These are phyloP conservation scores for Neonectria coccinea DNA, from an alignment of 2,329 filamentous ascomycete genomes.

Conservation along the genomic window DNA sequence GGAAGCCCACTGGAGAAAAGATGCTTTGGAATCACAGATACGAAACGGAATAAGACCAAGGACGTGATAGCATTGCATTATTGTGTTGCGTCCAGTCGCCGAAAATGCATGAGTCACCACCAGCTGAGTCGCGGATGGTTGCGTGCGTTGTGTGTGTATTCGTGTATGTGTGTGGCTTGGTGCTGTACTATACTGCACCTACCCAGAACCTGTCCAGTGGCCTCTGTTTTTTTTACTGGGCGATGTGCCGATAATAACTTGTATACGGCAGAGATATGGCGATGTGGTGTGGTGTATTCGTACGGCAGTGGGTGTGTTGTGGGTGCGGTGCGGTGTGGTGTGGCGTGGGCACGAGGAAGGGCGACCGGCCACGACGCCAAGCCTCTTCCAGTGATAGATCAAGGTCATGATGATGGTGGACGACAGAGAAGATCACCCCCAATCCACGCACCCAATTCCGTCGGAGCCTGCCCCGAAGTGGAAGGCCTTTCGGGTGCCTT, in stretches of 20 bases:
- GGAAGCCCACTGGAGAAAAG: conserved; percentile 1
- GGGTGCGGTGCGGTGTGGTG: background rate
- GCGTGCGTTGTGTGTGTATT: background rate
- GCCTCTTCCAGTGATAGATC: conserved; percentile 2
- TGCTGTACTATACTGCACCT: background rate
- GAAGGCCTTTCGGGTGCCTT: conserved; percentile 30
- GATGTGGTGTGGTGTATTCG: background rate
- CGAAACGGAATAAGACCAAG: background rate
- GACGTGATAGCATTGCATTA: conserved; percentile 3
- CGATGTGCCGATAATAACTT: background rate
- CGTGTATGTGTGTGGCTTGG: background rate
- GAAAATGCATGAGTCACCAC: conserved; percentile 4
- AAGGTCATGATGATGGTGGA: conserved; percentile 17
- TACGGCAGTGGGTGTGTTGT: background rate
- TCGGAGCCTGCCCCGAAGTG: conserved; percentile 19
- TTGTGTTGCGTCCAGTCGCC: background rate
- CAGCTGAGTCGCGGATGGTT: background rate
- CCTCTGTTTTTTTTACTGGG: background rate
- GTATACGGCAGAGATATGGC: background rate
- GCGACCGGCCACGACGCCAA: conserved; percentile 14
- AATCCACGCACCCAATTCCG: conserved; percentile 17
- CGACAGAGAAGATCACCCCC: conserved; percentile 8
- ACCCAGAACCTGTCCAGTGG: background rate
- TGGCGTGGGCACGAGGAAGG: conserved; percentile 1
- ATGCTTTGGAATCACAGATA: conserved; percentile 14